phyloP scores from a whole-genome alignment of 2,329 filamentous ascomycete species.

The Fusarium denticulatum region DNA sequence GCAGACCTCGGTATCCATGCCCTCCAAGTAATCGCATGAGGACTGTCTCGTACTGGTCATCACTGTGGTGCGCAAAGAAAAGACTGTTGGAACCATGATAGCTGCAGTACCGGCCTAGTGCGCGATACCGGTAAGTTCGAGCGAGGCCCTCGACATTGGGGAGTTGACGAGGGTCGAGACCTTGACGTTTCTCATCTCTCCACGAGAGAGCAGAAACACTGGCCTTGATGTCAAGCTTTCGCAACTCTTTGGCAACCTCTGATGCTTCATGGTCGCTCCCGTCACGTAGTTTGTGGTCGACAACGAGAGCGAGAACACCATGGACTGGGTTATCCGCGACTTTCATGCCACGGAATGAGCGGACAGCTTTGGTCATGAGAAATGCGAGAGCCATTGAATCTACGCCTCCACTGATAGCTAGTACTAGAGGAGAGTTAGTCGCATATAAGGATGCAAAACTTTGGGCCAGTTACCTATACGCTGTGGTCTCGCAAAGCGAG shows the following conservation, averaged over 20 bases:
- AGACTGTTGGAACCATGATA: constrained; percentile 64
- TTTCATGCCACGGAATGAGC: constrained; percentile 46
- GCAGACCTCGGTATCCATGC: constrained; percentile 75
- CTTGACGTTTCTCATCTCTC: constrained; percentile 49
- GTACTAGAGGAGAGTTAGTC: constrained; percentile 54
- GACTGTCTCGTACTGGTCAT: constrained; percentile 92
- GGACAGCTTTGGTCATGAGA: constrained; percentile 67
- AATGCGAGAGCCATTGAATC: constrained; percentile 97
- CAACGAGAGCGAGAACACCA: constrained; percentile 57
- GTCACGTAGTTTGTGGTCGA: constrained; percentile 67
- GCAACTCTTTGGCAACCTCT: constrained; percentile 54
- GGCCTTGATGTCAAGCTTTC: constrained; percentile 50
- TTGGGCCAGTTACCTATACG: constrained; percentile 53
- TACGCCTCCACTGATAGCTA: constrained; percentile 91
- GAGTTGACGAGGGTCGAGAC: constrained; percentile 49
- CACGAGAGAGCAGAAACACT: constrained; percentile 55
- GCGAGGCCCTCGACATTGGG: constrained; percentile 82
- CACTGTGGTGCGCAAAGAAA: constrained; percentile 85
- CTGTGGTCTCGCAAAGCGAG: constrained; percentile 48
- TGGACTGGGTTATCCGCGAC: constrained; percentile 58
- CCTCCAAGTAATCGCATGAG: constrained; percentile 79
- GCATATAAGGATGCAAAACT: neutral
- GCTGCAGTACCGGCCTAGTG: constrained; percentile 70
- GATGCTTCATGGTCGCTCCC: constrained; percentile 64
- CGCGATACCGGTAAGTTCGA: constrained; percentile 76